These are phyloP conservation scores for Nepenthes alata DNA, from an alignment of 179 eudicot species.

Conservation along the genomic window DNA sequence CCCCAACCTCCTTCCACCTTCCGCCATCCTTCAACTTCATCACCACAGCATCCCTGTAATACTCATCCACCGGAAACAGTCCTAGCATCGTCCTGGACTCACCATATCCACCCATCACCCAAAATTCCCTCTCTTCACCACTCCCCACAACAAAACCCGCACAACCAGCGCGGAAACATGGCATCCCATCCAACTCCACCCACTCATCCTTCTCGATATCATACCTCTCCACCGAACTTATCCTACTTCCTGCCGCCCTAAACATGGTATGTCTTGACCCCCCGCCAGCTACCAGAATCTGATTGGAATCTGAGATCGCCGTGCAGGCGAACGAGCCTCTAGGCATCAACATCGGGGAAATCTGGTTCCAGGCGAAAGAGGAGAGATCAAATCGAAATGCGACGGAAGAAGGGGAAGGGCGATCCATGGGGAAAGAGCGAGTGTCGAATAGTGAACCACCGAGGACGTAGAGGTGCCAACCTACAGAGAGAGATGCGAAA, in stretches of 20 bases:
- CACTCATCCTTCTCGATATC: constrained; percentile 64
- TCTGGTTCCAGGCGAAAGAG: constrained; percentile 24
- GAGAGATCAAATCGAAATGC: constrained; percentile 41
- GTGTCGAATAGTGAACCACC: constrained; percentile 87
- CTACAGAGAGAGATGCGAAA: constrained; percentile 44
- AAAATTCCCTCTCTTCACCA: constrained; percentile 45
- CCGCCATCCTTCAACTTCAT: constrained; percentile 47
- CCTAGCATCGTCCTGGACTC: constrained; percentile 68
- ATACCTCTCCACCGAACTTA: constrained; percentile 65
- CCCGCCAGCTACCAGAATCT: constrained; percentile 80
- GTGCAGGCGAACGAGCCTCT: constrained; percentile 90
- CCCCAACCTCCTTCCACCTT: constrained; percentile 75
- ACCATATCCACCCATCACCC: constrained; percentile 99
- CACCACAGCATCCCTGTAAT: constrained; percentile 69
- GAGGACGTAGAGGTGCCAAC: constrained; percentile 39
- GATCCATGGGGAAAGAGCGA: constrained; percentile 64
- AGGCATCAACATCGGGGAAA: constrained; percentile 59
- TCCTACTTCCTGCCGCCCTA: constrained; percentile 80
- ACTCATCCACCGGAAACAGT: constrained; percentile 80
- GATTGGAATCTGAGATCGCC: constrained; percentile 17
- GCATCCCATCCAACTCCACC: constrained; percentile 50
- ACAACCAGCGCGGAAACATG: constrained; percentile 81
- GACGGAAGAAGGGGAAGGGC: constrained; percentile 46
- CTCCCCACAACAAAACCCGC: constrained; percentile 50
- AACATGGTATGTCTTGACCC: constrained; percentile 78